phyloP scores from a whole-genome alignment of 805 yeast species.

The Ogataea sp. region DNA sequence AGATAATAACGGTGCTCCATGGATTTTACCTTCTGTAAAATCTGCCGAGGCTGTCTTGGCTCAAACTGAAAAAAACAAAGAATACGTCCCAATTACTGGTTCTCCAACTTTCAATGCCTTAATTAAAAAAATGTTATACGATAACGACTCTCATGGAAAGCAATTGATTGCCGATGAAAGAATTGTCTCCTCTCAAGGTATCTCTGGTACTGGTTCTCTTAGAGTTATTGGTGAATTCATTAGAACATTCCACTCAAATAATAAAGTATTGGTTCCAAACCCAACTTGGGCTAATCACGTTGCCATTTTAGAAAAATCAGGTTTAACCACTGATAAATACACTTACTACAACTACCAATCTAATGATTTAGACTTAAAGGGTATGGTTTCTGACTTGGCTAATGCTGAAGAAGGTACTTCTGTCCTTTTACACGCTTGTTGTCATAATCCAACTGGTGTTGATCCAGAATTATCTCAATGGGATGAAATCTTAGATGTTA shows the following conservation, averaged over 20 bases:
- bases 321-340: slow-evolving; percentile 54
- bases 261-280: slow-evolving; percentile 63
- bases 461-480: slow-evolving; percentile 81
- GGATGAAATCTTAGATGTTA: slow-evolving; percentile 61
- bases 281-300: slow-evolving; percentile 96
- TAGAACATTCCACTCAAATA: slow-evolving; percentile 44
- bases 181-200: slow-evolving; percentile 77
- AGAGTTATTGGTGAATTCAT: slow-evolving; percentile 79
- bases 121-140: slow-evolving; percentile 67
- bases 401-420: slow-evolving; percentile 50
- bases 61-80: slow-evolving; percentile 57
- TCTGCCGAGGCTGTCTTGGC: slow-evolving; percentile 50
- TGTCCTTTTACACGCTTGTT: slow-evolving; percentile 85
- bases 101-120: slow-evolving; percentile 54
- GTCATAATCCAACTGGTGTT: slow-evolving; percentile 96
- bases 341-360: slow-evolving; percentile 59
- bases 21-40: slow-evolving; percentile 74
- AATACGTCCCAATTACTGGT: slow-evolving; percentile 84
- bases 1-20: slow-evolving; percentile 82
- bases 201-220: slow-evolving; percentile 93
- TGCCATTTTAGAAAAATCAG: slow-evolving; percentile 70
- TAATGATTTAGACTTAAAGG: slow-evolving; percentile 58
- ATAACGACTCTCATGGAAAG: slow-evolving; percentile 51
- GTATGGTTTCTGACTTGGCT: slow-evolving; percentile 51
- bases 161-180: slow-evolving; percentile 51